Evolutionary conservation across 108 stramenopile genomes (phyloP).

Genomic region (Nitzschia putrida): DNA sequence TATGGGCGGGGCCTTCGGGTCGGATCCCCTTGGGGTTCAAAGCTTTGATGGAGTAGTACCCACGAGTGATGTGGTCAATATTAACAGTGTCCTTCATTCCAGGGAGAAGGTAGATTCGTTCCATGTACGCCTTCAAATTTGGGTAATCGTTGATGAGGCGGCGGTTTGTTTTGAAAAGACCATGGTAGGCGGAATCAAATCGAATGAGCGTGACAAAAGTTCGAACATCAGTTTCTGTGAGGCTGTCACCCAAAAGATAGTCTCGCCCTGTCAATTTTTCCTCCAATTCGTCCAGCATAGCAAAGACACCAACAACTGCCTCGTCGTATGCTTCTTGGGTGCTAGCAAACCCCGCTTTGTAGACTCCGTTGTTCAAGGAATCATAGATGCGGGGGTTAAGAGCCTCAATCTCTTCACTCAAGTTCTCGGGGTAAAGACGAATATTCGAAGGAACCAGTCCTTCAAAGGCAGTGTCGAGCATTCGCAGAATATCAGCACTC

Average conservation of each 20-base stretch:
- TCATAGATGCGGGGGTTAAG: constrained; percentile 88
- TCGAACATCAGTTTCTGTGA: constrained; percentile 91
- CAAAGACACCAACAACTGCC: constrained; percentile 80
- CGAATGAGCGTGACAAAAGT: constrained; percentile 85
- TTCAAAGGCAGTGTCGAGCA: constrained; percentile 85
- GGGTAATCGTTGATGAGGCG: constrained; percentile 63
- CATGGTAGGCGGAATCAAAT: constrained; percentile 87
- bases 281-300: constrained; percentile 73
- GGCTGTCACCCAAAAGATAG: constrained; percentile 61
- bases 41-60: constrained; percentile 60
- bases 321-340: constrained; percentile 86
- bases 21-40: too few species aligned
- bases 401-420: constrained; percentile 66
- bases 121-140: constrained; percentile 73
- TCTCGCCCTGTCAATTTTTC: constrained; percentile 57
- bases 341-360: constrained; percentile 88
- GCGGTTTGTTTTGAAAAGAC: constrained; percentile 93
- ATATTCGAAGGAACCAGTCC: constrained; percentile 56
- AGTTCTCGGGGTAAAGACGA: constrained; percentile 76
- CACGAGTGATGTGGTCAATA: constrained; percentile 91
- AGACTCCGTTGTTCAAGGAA: constrained; percentile 89
- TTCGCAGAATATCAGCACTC: constrained; percentile 90
- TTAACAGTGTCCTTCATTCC: constrained; percentile 75
- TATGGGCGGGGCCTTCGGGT: too few species aligned
- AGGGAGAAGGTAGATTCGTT: constrained; percentile 87